phyloP scores from a whole-genome alignment of 164 flowering plant species.

The Annona cherimola region DNA sequence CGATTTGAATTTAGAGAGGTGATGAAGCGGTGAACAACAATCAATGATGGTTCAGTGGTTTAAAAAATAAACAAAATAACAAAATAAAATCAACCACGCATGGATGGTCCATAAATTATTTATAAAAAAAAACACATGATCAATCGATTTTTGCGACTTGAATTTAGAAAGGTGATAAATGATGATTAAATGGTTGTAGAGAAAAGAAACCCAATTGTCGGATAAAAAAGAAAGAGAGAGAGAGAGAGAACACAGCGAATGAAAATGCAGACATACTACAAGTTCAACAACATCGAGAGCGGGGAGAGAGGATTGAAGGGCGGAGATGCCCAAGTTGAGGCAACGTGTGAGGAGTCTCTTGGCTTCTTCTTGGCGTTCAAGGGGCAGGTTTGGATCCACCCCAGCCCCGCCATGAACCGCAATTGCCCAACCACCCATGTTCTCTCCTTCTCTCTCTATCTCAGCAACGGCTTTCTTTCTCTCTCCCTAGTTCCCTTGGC shows the following conservation, averaged over 20 bases:
- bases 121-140: not conserved
- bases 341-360: slow-evolving; percentile 71
- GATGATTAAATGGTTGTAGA: not conserved
- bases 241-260: not conserved
- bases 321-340: slow-evolving; percentile 74
- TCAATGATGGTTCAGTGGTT: too few species aligned
- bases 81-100: not conserved
- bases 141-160: not conserved
- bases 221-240: not conserved
- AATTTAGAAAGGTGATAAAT: not conserved
- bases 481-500: not conserved
- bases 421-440: slow-evolving; percentile 87
- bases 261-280: slow-evolving; percentile 44
- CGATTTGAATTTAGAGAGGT: too few species aligned
- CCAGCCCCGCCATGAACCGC: slow-evolving; percentile 99
- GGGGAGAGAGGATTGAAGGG: slow-evolving; percentile 60
- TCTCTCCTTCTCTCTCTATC: slow-evolving; percentile 14
- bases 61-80: not conserved
- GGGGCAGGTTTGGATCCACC: slow-evolving; percentile 85
- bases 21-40: too few species aligned
- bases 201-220: not conserved
- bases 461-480: not conserved
- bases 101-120: too few species aligned
- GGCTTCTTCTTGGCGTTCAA: slow-evolving; percentile 69
- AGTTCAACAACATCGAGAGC: slow-evolving; percentile 95